These are phyloP conservation scores for Moringa oleifera DNA, from an alignment of 345 rosid species.

Conservation along the genomic window DNA sequence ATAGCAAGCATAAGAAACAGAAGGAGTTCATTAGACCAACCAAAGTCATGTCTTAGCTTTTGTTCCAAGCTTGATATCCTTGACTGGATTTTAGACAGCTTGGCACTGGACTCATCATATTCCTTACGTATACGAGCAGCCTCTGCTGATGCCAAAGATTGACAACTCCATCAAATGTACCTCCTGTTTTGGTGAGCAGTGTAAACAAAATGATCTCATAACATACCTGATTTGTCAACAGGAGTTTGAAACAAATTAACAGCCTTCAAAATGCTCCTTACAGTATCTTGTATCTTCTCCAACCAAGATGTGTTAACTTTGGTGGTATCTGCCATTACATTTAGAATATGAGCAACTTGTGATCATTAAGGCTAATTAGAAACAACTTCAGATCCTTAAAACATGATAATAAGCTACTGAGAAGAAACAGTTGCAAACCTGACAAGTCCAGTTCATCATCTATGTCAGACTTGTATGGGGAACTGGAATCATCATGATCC, in stretches of 20 bases:
- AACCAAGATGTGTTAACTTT: conserved; percentile 63
- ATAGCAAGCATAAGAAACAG: conserved; percentile 2
- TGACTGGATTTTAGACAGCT: conserved; percentile 76
- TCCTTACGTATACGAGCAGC: conserved; percentile 80
- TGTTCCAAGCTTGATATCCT: conserved; percentile 72
- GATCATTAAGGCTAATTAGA: conserved; percentile 9
- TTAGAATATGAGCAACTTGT: background rate
- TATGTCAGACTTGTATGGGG: conserved; percentile 47
- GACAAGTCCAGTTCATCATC: conserved; percentile 50
- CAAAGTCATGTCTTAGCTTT: conserved; percentile 83
- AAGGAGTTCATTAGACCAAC: conserved; percentile 41
- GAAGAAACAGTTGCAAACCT: conserved; percentile 36
- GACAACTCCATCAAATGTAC: conserved; percentile 9
- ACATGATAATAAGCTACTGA: background rate
- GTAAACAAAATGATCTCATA: background rate
- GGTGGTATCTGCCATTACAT: conserved; percentile 34
- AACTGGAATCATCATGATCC: conserved; percentile 41
- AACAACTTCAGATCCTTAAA: background rate
- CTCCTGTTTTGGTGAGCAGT: background rate
- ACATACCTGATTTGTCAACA: conserved; percentile 63
- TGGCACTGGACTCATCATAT: conserved; percentile 67
- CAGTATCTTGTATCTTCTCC: conserved; percentile 69
- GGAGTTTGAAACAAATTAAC: conserved; percentile 74
- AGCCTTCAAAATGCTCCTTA: conserved; percentile 53
- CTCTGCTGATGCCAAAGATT: conserved; percentile 41